Conservation (phyloP, 2,329 filamentous ascomycete genomes). For the Sporothrix phasma region DNA sequence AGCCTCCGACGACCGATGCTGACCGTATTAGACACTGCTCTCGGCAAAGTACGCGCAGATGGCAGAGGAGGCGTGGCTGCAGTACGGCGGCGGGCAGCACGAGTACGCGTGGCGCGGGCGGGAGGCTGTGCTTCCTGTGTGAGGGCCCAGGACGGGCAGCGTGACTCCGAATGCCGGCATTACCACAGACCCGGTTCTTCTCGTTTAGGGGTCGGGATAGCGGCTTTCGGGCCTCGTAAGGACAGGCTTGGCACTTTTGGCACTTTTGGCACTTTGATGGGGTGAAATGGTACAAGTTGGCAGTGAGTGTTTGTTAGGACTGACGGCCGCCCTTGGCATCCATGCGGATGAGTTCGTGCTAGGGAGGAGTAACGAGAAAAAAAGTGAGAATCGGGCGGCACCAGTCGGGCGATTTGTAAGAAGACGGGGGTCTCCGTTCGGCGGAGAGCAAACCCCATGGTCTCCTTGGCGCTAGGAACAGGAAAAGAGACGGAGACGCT, state of each 20-base stretch:
- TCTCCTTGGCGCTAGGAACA: not conserved
- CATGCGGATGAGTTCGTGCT: too few relatives aligned
- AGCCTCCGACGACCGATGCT: not conserved
- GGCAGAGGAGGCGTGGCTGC: not conserved
- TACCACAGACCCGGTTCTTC: too few relatives aligned
- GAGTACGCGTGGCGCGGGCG: not conserved
- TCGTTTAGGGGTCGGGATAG: too few relatives aligned
- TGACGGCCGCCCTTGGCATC: too few relatives aligned
- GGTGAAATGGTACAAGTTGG: too few relatives aligned
- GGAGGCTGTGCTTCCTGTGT: not conserved
- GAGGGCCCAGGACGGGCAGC: too few relatives aligned
- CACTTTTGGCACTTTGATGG: too few relatives aligned
- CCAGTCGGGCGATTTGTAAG: not conserved
- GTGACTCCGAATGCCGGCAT: too few relatives aligned
- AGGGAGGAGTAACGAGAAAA: not conserved
- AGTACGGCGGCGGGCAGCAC: not conserved
- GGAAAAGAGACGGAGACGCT: not conserved
- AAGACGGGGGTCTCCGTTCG: too few relatives aligned
- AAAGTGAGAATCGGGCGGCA: not conserved
- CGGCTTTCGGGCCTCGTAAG: too few relatives aligned
- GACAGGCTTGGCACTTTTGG: too few relatives aligned
- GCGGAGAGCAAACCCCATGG: not conserved
- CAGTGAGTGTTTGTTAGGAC: too few relatives aligned
- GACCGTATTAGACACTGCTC: not conserved
- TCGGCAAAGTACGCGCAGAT: not conserved